Evolutionary conservation across 1,284 basidiomycete genomes (phyloP), one percentile per base, ranked within the genome.

Genomic region (Leucocoprinus gongylophorus): DNA sequence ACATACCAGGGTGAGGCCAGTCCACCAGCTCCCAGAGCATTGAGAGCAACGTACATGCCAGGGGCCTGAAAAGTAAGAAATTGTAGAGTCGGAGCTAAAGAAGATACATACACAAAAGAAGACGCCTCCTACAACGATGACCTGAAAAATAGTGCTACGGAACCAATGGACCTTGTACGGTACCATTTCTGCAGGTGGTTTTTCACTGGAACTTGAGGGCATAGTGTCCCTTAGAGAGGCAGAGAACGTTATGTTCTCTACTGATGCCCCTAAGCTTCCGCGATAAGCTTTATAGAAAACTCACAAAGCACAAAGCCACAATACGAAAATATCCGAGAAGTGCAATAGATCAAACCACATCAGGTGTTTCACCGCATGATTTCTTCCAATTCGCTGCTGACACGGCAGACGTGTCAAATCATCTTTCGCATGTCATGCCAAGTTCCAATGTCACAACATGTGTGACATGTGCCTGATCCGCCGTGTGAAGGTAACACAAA

Each of bases 21-120:
- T 18, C 66, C 66, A 30, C 66, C 66, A 18, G 66, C 66, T 21
- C 66, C 66, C 8, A 67, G 53, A 9, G 61, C 57, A 29, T 54
- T 61, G 7, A 67, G 50, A 15, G 66, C 66, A 61, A 67, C 67
- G 54, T 67, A 67, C 66, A 67, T 67, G 39, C 66, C 66, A 46
- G 38, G 53, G 61, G 63, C 64, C 64, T 53, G 15, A 44, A 33
- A 40, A 26, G 30, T 15, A 48, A 39, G 40, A 32, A 15, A 35
- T 6, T 26, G 20, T 35, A 35, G 40, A 33, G n/a, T n/a, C 10
- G 30, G 37, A 23, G 18, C 9, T 23, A 5, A 13, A 40, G 39
- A 42, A 41, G 28, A 53, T 39, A 53, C 62, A 26, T 54, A 66
- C 65, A 35, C 65, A 66, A 48, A 66, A 66, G 52, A 66, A 67